Conservation (phyloP, 306 rosid species). For the Lotus japonicus region DNA sequence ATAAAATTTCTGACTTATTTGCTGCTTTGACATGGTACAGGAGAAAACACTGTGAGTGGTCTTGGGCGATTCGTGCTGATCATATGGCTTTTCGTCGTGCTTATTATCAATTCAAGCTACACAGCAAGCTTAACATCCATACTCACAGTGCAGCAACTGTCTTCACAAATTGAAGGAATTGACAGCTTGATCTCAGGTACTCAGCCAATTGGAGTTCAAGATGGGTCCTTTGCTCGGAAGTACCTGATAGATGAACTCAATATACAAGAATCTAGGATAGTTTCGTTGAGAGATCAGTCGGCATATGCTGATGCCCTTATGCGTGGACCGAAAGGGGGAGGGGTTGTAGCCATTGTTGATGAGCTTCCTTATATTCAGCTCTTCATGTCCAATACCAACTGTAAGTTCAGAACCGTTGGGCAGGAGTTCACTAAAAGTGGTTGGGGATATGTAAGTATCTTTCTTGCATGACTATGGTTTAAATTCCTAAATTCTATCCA, state of each 20-base stretch:
- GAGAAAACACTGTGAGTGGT: conserved; percentile 86
- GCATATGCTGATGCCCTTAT: conserved; percentile 49
- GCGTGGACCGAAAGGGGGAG: conserved; percentile 69
- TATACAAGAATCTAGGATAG: conserved; percentile 65
- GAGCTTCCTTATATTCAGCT: conserved; percentile 90
- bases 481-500: not conserved
- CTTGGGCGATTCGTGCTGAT: conserved; percentile 84
- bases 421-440: conserved; percentile 90
- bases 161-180: conserved; percentile 77
- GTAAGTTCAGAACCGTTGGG: conserved; percentile 82
- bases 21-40: conserved; percentile 38
- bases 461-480: conserved; percentile 5
- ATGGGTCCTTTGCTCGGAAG: conserved; percentile 69
- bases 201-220: conserved; percentile 82
- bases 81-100: conserved; percentile 91
- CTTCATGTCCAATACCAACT: conserved; percentile 55
- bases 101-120: conserved; percentile 95
- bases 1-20: conserved; percentile 16
- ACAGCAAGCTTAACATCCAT: conserved; percentile 97
- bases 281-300: conserved; percentile 43
- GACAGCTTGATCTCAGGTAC: conserved; percentile 66
- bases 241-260: conserved; percentile 75
- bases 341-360: conserved; percentile 85
- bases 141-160: conserved; percentile 84
- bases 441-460: conserved; percentile 90